These are phyloP conservation scores for Aspergillus hiratsukae DNA, from an alignment of 2,329 filamentous ascomycete genomes.

Conservation along the genomic window DNA sequence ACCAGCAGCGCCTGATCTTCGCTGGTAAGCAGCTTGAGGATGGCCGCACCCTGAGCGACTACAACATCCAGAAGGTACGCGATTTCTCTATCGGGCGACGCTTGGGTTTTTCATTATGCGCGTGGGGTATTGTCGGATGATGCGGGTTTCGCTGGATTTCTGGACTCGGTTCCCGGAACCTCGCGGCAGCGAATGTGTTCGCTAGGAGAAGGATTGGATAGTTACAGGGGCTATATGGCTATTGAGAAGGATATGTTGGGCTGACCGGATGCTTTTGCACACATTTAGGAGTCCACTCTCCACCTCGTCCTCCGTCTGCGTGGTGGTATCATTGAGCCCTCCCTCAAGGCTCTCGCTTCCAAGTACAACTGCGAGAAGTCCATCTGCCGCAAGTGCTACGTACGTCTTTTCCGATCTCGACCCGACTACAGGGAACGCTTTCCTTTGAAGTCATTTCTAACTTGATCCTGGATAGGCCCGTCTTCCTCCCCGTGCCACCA, in stretches of 20 bases:
- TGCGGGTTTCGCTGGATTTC: background rate
- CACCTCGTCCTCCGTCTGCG: conserved; percentile 98
- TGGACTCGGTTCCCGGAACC: background rate
- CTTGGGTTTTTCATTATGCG: conserved; percentile 3
- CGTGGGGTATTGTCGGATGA: background rate
- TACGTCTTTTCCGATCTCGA: conserved; percentile 48
- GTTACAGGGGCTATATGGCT: background rate
- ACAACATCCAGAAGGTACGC: conserved; percentile 98
- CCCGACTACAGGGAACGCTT: background rate
- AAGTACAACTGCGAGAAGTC: conserved; percentile 99
- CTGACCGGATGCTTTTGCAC: conserved; percentile 28
- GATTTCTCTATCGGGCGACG: conserved; percentile 7
- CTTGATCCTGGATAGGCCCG: conserved; percentile 51
- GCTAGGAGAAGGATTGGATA: background rate
- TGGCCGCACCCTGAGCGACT: conserved; percentile 92
- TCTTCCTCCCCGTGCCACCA: conserved; percentile 96
- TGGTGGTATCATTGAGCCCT: conserved; percentile 99
- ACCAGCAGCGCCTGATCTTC: conserved; percentile 98
- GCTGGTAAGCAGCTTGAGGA: conserved; percentile 99
- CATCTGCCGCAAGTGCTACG: conserved; percentile 99
- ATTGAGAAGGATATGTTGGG: conserved; percentile 11
- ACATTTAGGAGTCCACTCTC: conserved; percentile 82
- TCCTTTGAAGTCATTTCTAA: background rate
- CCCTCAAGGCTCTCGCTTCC: conserved; percentile 94
- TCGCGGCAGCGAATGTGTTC: background rate